Conservation (phyloP, 2,329 filamentous ascomycete species). For the Scedosporium aurantiacum region DNA sequence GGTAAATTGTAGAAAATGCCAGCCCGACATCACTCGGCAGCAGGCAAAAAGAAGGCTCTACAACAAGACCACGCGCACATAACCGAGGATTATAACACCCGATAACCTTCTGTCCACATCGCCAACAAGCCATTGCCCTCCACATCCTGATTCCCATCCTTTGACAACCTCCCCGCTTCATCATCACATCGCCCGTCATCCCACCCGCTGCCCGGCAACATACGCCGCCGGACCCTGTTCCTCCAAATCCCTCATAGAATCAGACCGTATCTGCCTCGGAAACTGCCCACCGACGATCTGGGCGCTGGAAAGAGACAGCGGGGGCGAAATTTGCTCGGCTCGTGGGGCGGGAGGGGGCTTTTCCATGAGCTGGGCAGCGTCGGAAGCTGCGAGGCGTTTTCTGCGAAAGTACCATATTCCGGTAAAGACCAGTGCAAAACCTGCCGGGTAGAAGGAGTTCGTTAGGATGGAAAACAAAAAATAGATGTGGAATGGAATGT, state of each 20-base stretch:
- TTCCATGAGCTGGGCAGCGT: not conserved
- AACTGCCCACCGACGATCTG: not conserved
- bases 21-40: no score
- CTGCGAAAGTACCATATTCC: not conserved
- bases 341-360: not conserved
- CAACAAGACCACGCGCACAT: no score
- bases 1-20: no score
- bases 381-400: not conserved
- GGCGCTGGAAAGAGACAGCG: not conserved
- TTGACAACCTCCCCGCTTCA: no score
- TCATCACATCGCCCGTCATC: no score
- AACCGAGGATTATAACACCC: no score
- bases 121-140: no score
- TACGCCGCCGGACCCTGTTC: not conserved
- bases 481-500: not conserved
- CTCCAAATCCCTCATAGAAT: not conserved
- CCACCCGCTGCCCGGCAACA: not conserved
- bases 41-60: no score
- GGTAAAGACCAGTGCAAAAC: not conserved
- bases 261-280: not conserved
- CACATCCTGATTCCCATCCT: no score
- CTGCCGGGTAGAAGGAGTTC: not conserved
- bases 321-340: not conserved
- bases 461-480: not conserved
- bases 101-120: no score